These are phyloP conservation scores for Triangularia verruculosa DNA, from an alignment of 2,329 filamentous ascomycete species.

Conservation along the genomic window DNA sequence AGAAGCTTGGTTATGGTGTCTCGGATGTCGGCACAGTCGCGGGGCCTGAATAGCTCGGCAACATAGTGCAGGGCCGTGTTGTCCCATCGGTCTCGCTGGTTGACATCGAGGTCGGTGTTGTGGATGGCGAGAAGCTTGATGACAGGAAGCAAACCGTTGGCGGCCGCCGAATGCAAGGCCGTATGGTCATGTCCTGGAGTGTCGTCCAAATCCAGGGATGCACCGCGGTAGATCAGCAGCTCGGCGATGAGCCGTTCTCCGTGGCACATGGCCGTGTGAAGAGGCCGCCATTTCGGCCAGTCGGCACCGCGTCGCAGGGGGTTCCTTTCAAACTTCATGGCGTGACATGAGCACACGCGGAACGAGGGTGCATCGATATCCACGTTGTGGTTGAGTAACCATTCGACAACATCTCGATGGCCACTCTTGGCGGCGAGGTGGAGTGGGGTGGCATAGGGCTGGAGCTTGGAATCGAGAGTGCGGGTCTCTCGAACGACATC, in stretches of 20 bases:
- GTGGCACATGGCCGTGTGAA: conserved; percentile 28
- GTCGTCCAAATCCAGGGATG: conserved; percentile 21
- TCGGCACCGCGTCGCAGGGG: conserved; percentile 15
- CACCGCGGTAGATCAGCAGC: conserved; percentile 27
- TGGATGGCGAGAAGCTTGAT: conserved; percentile 27
- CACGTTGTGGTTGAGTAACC: conserved; percentile 41
- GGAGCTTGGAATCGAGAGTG: neutral
- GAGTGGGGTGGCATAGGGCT: conserved; percentile 21
- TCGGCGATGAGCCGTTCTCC: conserved; percentile 24
- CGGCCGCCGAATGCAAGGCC: conserved; percentile 28
- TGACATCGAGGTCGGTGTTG: conserved; percentile 23
- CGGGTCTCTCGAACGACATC: conserved; percentile 9
- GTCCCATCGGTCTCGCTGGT: conserved; percentile 24
- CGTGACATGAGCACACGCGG: conserved; percentile 24
- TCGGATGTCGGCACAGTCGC: conserved; percentile 23
- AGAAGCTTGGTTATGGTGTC: conserved; percentile 27
- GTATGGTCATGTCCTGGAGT: conserved; percentile 19
- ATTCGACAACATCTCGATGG: conserved; percentile 25
- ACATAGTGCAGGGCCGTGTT: conserved; percentile 29
- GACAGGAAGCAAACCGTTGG: conserved; percentile 24
- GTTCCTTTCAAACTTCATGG: conserved; percentile 18
- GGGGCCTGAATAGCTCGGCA: conserved; percentile 21
- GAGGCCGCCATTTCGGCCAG: conserved; percentile 25
- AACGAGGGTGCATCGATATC: conserved; percentile 43
- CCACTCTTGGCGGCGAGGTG: conserved; percentile 27